Evolutionary conservation across 2,329 filamentous ascomycete species (phyloP).

Genomic region (Trichoderma aggressivum): DNA sequence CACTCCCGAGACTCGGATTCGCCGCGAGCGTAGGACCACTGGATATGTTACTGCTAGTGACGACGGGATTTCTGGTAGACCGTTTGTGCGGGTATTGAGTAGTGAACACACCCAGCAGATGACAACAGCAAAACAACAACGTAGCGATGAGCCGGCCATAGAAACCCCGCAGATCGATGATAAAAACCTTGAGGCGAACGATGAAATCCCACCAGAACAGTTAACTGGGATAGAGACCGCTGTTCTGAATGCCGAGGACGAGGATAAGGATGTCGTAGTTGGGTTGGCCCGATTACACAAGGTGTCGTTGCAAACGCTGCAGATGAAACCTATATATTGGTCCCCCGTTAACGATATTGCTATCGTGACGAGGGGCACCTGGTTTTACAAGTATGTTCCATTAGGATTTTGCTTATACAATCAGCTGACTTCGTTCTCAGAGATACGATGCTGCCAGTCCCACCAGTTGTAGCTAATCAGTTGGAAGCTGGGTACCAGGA

Average conservation of each 20-base stretch:
- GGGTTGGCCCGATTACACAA: conserved; percentile 87
- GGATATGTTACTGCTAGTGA: conserved; percentile 31
- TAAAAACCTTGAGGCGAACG: not conserved
- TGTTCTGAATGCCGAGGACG: conserved; percentile 23
- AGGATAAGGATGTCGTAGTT: conserved; percentile 65
- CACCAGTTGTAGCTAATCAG: conserved; percentile 82
- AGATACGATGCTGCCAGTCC: conserved; percentile 88
- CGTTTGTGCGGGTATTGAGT: conserved; percentile 48
- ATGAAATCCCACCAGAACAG: conserved; percentile 17
- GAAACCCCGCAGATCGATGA: not conserved
- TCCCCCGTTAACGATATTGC: conserved; percentile 87
- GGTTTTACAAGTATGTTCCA: conserved; percentile 74
- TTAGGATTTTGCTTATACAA: not conserved
- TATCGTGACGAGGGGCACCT: conserved; percentile 79
- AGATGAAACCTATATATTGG: conserved; percentile 99
- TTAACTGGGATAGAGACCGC: conserved; percentile 10
- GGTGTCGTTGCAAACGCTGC: conserved; percentile 74
- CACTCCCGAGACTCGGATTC: conserved; percentile 24
- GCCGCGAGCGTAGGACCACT: conserved; percentile 23
- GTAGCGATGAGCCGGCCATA: not conserved
- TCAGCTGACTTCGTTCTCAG: conserved; percentile 31
- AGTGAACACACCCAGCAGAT: conserved; percentile 27
- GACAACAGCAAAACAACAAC: conserved; percentile 9
- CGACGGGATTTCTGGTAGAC: conserved; percentile 54
- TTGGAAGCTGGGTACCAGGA: conserved; percentile 88